Conservation (phyloP, 202 grass and related monocot species). For the Bolboschoenoplectus hybrid region DNA sequence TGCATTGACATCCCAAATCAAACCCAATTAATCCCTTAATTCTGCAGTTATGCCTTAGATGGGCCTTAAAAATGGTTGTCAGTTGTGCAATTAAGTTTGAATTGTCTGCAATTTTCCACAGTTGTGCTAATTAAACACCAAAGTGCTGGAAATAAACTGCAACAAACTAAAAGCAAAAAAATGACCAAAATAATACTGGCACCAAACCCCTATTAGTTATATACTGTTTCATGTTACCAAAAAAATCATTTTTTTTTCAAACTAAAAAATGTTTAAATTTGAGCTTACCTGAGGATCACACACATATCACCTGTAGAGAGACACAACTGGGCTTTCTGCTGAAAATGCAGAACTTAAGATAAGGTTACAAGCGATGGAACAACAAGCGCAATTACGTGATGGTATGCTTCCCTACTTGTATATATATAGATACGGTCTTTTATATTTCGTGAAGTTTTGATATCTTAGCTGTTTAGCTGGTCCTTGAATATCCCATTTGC, state of each 20-base stretch:
- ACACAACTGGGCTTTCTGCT: slow-evolving; percentile 93
- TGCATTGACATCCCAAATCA: background rate
- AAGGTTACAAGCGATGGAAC: slow-evolving; percentile 97
- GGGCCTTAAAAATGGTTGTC: background rate
- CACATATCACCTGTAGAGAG: slow-evolving; percentile 69
- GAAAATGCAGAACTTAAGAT: slow-evolving; percentile 99
- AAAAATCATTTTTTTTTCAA: background rate
- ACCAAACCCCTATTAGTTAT: background rate
- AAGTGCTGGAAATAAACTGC: background rate
- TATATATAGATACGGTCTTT: slow-evolving; percentile 55
- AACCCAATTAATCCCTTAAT: slow-evolving; percentile 4
- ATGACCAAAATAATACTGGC: background rate
- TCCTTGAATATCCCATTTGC: slow-evolving; percentile 18
- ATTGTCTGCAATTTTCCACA: background rate
- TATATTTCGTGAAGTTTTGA: background rate
- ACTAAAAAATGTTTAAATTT: slow-evolving; percentile 5
- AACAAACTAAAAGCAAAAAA: background rate
- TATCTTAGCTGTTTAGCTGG: slow-evolving; percentile 19
- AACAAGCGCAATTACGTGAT: slow-evolving; percentile 91
- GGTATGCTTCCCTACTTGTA: slow-evolving; percentile 51
- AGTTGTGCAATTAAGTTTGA: background rate
- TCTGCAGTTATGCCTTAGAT: slow-evolving; percentile 8
- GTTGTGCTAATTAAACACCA: background rate
- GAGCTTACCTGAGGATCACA: slow-evolving; percentile 23
- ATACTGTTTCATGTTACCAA: background rate